phyloP scores from a whole-genome alignment of 768 basidiomycete genomes.

The Suillus variegatus region DNA sequence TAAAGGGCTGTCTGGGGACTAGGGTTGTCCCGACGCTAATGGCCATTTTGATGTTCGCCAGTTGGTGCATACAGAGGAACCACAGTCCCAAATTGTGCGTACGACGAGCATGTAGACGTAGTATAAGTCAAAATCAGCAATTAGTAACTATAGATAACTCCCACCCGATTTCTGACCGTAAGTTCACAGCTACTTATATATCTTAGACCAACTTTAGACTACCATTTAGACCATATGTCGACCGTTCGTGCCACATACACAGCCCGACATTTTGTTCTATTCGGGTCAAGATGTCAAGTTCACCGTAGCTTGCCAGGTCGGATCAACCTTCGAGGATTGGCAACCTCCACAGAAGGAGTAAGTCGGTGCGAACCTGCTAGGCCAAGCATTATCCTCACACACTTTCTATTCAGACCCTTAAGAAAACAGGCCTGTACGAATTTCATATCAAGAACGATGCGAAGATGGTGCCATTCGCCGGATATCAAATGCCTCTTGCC shows the following conservation, averaged over 20 bases:
- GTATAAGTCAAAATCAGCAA: background rate
- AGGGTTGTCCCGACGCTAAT: background rate
- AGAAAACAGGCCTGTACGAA: constrained; percentile 80
- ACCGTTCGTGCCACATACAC: background rate
- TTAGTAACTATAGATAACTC: background rate
- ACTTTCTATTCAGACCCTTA: constrained; percentile 34
- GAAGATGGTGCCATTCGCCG: constrained; percentile 97
- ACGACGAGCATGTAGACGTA: too few relatives aligned
- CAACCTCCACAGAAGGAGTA: constrained; percentile 2
- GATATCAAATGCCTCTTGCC: constrained; percentile 89
- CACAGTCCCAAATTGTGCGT: too few relatives aligned
- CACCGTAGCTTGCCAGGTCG: constrained; percentile 1
- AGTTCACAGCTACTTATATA: constrained; percentile 2
- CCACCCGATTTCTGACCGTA: background rate
- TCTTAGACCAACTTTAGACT: background rate
- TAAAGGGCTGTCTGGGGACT: background rate
- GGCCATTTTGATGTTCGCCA: background rate
- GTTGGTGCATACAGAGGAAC: too few relatives aligned
- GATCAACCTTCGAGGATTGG: constrained; percentile 1
- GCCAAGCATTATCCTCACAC: background rate
- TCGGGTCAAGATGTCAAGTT: constrained; percentile 5
- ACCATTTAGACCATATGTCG: background rate
- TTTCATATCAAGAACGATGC: constrained; percentile 83
- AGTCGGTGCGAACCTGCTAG: background rate
- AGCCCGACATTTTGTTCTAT: background rate